Conservation (phyloP, 2,329 filamentous ascomycete genomes). For the Aspergillus sp. region DNA sequence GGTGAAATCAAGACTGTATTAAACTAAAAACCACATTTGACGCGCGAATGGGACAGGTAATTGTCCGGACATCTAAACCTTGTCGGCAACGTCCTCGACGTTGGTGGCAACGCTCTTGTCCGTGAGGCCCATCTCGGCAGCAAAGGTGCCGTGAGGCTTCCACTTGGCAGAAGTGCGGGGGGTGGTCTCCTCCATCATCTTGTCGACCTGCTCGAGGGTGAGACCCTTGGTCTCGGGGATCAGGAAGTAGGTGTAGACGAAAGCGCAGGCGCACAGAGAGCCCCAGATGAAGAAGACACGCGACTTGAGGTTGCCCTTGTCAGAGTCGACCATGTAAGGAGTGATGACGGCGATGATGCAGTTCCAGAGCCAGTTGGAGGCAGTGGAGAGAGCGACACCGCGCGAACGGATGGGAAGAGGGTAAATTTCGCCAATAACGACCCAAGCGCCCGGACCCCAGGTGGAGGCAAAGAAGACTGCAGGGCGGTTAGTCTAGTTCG, state of each 20-base stretch:
- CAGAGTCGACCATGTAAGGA: constrained; percentile 63
- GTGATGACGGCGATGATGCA: constrained; percentile 73
- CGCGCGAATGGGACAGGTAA: not conserved
- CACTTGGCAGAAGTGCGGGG: constrained; percentile 44
- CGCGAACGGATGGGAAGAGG: constrained; percentile 85
- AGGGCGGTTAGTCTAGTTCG: not conserved
- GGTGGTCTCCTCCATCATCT: constrained; percentile 85
- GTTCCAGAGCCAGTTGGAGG: constrained; percentile 93
- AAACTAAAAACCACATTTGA: not conserved
- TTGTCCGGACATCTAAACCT: not conserved
- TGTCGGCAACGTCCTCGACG: not conserved
- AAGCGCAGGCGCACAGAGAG: constrained; percentile 70
- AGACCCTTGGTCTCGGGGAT: constrained; percentile 76
- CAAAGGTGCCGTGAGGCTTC: not conserved
- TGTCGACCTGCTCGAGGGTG: constrained; percentile 78
- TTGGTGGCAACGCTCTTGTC: not conserved
- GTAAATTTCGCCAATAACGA: constrained; percentile 86
- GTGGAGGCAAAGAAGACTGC: constrained; percentile 79
- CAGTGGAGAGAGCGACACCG: constrained; percentile 83
- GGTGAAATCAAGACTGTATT: not conserved
- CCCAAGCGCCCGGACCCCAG: constrained; percentile 76
- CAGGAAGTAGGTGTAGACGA: constrained; percentile 74
- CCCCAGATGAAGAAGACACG: constrained; percentile 85
- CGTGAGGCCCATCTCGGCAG: not conserved
- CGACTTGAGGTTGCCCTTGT: constrained; percentile 62